Base-by-base conservation (phyloP, 345 rosid species). In the Populus deltoides region DNA sequence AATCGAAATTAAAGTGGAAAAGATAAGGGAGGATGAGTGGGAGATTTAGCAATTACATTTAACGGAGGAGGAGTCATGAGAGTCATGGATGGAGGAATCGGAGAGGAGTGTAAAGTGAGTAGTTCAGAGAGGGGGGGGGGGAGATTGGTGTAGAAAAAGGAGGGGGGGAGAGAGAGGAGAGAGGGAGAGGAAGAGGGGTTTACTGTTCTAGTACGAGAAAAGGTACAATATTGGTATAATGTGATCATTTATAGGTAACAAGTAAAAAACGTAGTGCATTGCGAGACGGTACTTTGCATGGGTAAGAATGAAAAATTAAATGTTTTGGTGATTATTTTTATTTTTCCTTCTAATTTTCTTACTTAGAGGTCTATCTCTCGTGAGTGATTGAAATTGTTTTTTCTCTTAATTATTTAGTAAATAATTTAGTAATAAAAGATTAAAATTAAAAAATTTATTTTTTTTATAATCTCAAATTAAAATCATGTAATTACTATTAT, bases 11-110 rank as follows among this genome's bases (percentile, higher is more conserved):
- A 65, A 77, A 77, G 18, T 39, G 59, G 35, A 65, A 65, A 43
- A 39, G 78, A 51, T 27, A 33, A 25, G 71, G 18, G 55, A 22
- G 77, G 17, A 88, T 5, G 73, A 17, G 66, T 39, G 62, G 41
- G 59, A 57, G 45, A 45, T 22, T n/a, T 47, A 66, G 43, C 0
- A 62, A 61, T 81, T 88, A 86, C 89, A 73, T 89, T 87, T 35
- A 86, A 47, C 38, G 90, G 87, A 31, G 91, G 84, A 79, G 91
- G 86, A 78, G 91, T 80, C 87, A 85, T 86, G 83, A 88, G 84
- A 83, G 91, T 88, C 91, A 88, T 88, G 80, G 81, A 27, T 70
- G 77, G 57, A 36, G 62, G 68, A 71, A 74, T 41, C 71, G 72
- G 72, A 75, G 76, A 51, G 27, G 63, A 47, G 67, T 77, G 78